Evolutionary conservation across 176 grass and related monocot genomes (phyloP).

Genomic region (Cenchrus purpureus): DNA sequence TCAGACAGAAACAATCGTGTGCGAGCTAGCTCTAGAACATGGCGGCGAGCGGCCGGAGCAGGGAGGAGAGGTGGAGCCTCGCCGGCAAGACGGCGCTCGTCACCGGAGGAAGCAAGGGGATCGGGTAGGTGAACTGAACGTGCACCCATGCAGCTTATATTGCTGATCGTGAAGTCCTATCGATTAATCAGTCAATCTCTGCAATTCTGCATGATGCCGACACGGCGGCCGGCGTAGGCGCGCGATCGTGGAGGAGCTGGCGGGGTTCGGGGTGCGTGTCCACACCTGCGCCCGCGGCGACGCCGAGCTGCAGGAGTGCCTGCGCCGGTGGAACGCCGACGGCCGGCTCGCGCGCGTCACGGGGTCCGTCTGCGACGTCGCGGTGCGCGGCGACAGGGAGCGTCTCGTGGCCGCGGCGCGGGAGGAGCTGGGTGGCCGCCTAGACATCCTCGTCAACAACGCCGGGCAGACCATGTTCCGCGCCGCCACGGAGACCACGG

Average conservation of each 20-base stretch:
- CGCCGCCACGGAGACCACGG: neutral
- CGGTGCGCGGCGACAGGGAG: constrained; percentile 46
- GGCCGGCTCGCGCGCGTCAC: constrained; percentile 24
- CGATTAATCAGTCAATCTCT: too few relatives aligned
- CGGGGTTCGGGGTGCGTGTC: constrained; percentile 48
- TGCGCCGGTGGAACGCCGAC: constrained; percentile 36
- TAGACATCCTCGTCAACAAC: constrained; percentile 68
- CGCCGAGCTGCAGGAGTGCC: constrained; percentile 43
- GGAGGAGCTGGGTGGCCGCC: constrained; percentile 32
- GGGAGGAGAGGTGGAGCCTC: constrained; percentile 38
- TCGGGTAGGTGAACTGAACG: neutral
- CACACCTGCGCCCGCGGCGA: constrained; percentile 52
- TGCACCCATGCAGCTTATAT: neutral
- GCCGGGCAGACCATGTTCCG: constrained; percentile 40
- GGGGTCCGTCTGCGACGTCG: constrained; percentile 57
- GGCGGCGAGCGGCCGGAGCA: neutral
- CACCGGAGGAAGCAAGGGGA: constrained; percentile 54
- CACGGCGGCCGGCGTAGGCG: neutral
- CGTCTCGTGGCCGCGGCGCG: constrained; percentile 36
- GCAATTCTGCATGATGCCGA: neutral
- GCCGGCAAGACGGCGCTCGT: constrained; percentile 41
- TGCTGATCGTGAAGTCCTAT: neutral
- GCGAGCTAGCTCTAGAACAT: neutral
- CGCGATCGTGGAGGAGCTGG: constrained; percentile 60
- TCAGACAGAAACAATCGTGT: neutral